Percentiles rank a stretch among this genome's conserved stretches.
Conservation (phyloP, 208 protist species). For the Zelonia costaricensis region DNA sequence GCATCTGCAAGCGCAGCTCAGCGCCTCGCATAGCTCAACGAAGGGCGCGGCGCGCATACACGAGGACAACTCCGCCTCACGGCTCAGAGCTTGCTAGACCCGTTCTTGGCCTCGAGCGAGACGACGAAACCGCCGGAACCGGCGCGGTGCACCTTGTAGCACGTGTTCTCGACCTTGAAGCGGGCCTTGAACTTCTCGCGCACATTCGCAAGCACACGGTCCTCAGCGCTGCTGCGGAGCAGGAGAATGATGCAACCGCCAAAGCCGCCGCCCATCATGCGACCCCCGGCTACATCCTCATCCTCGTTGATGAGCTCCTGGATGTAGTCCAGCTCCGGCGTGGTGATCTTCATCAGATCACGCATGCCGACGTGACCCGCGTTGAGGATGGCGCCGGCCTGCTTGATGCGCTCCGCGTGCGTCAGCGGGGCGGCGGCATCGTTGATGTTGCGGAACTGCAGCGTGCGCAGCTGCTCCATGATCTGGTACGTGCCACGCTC, state of each 20-base stretch:
- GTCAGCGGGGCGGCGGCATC: constrained; percentile 30
- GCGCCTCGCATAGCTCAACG: no score
- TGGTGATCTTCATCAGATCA: constrained; percentile 76
- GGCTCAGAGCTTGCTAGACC: not conserved
- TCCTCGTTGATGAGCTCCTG: constrained; percentile 60
- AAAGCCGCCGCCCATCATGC: constrained; percentile 92
- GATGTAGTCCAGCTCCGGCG: constrained; percentile 81
- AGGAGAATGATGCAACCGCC: constrained; percentile 86
- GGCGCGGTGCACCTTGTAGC: constrained; percentile 43
- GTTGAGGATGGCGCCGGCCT: constrained; percentile 62
- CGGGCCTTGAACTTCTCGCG: constrained; percentile 54
- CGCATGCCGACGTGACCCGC: constrained; percentile 68
- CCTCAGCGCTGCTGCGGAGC: constrained; percentile 41
- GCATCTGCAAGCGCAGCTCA: no score
- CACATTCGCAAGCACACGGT: constrained; percentile 54
- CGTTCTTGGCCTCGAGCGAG: constrained; percentile 28
- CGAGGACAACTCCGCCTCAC: not conserved
- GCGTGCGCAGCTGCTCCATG: constrained; percentile 67
- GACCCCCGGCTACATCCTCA: constrained; percentile 70
- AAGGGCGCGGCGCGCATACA: no score
- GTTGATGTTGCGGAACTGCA: constrained; percentile 58
- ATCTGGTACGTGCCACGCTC: constrained; percentile 71
- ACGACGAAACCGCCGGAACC: constrained; percentile 59
- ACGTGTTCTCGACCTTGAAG: constrained; percentile 56
- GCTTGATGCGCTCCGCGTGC: constrained; percentile 46